Base-by-base conservation (phyloP, 176 grass and related monocot genomes). In the Rhipidocladum racemiflorum region DNA sequence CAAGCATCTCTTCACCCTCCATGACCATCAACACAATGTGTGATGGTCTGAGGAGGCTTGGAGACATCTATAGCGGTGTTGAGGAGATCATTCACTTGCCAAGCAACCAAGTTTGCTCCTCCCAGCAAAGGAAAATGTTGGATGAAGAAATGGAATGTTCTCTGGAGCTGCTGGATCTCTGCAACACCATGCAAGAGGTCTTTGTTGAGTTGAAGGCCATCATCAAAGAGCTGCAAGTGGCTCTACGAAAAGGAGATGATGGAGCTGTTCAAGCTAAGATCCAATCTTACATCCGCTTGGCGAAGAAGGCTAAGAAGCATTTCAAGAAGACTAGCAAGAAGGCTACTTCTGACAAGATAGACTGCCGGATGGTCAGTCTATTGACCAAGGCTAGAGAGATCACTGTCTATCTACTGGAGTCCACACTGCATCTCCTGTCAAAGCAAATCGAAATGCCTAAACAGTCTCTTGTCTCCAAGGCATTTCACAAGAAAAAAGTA, bases 91-190 rank as follows among this genome's bases (percentile, higher is more conserved):
- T 75, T 7, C 27, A 14, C 68, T 9, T 87, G 15, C 70, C 85
- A 25, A 81, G 59, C 38, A 81, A 84, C 55, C 59, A 28, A 75
- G 42, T 4, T 30, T 17, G 17, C 50, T 81, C 70, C 20, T n/a
- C 20, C 15, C 53, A 59, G 21, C 62, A 82, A 29, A 76, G 57
- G 70, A 89, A 56, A 32, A 35, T 43, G 70, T 43, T 89, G 23
- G 82, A 85, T 43, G 66, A 20, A 55, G 82, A 89, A 43, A 51
- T 85, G 70, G 82, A 81, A 27, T 56, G 46, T n/a, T 89, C 87
- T 11, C 36, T 89, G 36, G 61, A 39, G 67, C 48, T 85, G 9
- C n/a, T 89, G 71, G 83, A 88, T 60, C 51, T 87, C 42, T 92
- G 80, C 55, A 65, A 70, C 3, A 21, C 53, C 5, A 74, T 83